Base-by-base conservation (phyloP, 192 early-diverging fungal species). In the Coemansia sp. region DNA sequence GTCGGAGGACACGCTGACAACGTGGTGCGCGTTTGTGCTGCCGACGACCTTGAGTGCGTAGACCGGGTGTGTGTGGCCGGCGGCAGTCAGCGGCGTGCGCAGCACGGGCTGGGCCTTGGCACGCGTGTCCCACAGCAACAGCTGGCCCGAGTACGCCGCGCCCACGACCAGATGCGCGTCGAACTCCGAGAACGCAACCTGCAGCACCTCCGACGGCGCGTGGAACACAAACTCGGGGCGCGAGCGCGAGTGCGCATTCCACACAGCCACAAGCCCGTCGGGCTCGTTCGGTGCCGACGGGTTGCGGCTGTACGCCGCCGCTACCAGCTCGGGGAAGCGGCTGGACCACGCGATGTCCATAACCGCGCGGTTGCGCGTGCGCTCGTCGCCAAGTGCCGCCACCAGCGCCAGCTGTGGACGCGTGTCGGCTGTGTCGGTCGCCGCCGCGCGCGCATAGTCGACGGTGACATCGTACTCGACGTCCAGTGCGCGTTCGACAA, bases 81-180 rank as follows among this genome's bases (percentile, higher is more conserved):
- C 88, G 25, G 89, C 91, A 2, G 95, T 93, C 42, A 98, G 87
- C 50, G 96, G 94, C 5, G 98, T 94, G 77, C 96, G 94, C 32
- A 96, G 87, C 30, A 96, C 92, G 5, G 98, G 96, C 28, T 87
- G 73, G 16, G 91, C 84, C 71, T 96, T 97, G 17, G 93, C 85
- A 28, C 98, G 88, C 48, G 86, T 98, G 78, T 99, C 98, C 98
- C 98, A 99, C 18, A 98, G 80, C 16, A 96, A 84, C 66, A 99
- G 93, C 82, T 99, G 98, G 28, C 98, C 98, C 32, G 96, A 96
- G 73, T 96, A 98, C 5, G 96, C 95, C 18, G 96, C 94, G 64
- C 96, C 98, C 33, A 99, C 88, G 40, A 99, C 76, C 50, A 94
- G 72, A 67, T 92, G 93, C 31, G 94, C 94, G 71, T 98, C 94